phyloP scores from a whole-genome alignment of 1,139 yeast species.

The Geotrichum bryndzae region DNA sequence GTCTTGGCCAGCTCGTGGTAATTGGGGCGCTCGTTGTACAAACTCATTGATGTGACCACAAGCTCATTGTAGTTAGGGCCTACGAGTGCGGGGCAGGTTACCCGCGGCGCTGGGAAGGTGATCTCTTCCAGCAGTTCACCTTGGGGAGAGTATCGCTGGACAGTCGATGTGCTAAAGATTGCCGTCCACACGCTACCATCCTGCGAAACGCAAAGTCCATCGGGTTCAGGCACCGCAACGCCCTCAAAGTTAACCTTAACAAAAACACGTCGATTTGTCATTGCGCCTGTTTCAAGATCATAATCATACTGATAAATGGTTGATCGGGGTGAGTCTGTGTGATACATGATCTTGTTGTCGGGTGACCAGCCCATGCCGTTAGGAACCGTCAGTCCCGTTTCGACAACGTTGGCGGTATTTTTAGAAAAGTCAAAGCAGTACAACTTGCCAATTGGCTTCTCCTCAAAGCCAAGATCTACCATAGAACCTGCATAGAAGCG shows the following conservation, averaged over 20 bases:
- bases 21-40: constrained; percentile 39
- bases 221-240: constrained; percentile 44
- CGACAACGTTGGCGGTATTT: constrained; percentile 19
- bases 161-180: constrained; percentile 55
- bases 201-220: constrained; percentile 64
- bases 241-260: constrained; percentile 14
- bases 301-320: constrained; percentile 60
- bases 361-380: constrained; percentile 75
- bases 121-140: constrained; percentile 52
- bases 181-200: constrained; percentile 65
- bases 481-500: constrained; percentile 33
- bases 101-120: constrained; percentile 54
- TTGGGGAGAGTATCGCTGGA: constrained; percentile 44
- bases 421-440: constrained; percentile 34
- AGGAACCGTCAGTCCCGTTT: constrained; percentile 23
- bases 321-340: constrained; percentile 64
- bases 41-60: constrained; percentile 63
- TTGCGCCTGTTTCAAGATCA: constrained; percentile 42
- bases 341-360: constrained; percentile 48
- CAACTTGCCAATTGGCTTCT: constrained; percentile 32
- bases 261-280: constrained; percentile 43
- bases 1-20: constrained; percentile 15
- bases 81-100: constrained; percentile 69
- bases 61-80: constrained; percentile 55
- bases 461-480: constrained; percentile 20